Evolutionary conservation across 129 eudicot species (phyloP).

Genomic region (Arctium lappa): DNA sequence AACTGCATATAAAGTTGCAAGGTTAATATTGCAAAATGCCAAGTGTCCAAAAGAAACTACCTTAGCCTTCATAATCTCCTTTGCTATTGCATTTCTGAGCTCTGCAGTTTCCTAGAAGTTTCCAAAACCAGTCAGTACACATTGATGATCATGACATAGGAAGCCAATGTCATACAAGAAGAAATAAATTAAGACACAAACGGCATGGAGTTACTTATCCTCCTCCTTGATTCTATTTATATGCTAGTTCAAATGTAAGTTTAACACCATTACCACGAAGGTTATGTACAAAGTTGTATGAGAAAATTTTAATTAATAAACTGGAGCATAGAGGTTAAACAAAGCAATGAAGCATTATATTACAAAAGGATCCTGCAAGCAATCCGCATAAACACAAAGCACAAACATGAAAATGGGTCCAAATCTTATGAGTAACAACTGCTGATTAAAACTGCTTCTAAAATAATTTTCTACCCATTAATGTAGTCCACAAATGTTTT

Average conservation of each 20-base stretch:
- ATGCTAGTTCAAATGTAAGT: neutral
- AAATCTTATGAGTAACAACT: too few relatives aligned
- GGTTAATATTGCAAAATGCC: neutral
- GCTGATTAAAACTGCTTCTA: too few relatives aligned
- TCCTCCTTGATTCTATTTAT: neutral
- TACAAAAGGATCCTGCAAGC: neutral
- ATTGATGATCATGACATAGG: neutral
- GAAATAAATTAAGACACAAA: neutral
- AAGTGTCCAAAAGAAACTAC: slow-evolving; percentile 27
- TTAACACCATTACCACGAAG: neutral
- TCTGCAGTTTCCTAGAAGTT: slow-evolving; percentile 56
- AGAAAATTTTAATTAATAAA: neutral
- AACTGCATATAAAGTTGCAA: neutral
- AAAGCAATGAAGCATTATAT: neutral
- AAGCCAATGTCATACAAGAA: neutral
- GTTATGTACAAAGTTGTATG: neutral
- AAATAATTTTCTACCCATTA: too few relatives aligned
- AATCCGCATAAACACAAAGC: neutral
- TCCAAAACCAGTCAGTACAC: slow-evolving; percentile 18
- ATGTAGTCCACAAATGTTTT: too few relatives aligned
- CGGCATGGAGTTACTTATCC: neutral
- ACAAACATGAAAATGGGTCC: too few relatives aligned
- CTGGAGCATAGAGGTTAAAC: neutral
- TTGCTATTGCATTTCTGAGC: slow-evolving; percentile 53
- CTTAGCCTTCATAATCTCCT: slow-evolving; percentile 55